Base-by-base conservation (phyloP, 2,329 filamentous ascomycete species). In the Neonectria punicea region DNA sequence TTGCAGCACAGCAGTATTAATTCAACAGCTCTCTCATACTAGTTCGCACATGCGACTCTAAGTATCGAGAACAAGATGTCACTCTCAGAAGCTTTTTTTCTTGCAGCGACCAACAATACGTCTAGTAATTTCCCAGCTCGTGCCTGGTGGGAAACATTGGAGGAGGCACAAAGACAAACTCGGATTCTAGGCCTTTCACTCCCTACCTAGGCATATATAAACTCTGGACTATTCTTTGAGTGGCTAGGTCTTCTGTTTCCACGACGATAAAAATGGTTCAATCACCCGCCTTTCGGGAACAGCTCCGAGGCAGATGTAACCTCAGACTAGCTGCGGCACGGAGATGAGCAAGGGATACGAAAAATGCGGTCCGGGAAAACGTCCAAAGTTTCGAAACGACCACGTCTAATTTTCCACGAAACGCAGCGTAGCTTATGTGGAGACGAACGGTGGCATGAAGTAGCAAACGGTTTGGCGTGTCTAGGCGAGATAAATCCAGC, bases 1-100 rank as follows among this genome's bases (percentile, higher is more conserved):
- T 30, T 54, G 58, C 60, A 50, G 59, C 36, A 2, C 53, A 34
- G n/a, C 67, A 70, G 25, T 69, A 67, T 32, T 70, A 62, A 53
- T 20, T 32, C 54, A 39, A 34, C 1, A 9, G 30, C 7, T 30
- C 8, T 30, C 30, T 8, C 43, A 10, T 22, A 5, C 16, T 14
- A 22, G 22, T 25, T 14, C 22, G 10, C 11, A 22, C 43, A 44
- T 43, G 16, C 1, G 3, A 43, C 7, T 43, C 7, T 30, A 30
- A 10, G 2, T 30, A 30, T 10, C 30, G 7, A 30, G 30, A 30
- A 30, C 9, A 30, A 30, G 8, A 30, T 2, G 30, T 30, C 30
- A 30, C 2, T 30, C 6, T 8, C 3, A 10, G 30, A 10, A 5
- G 30, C 9, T 30, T 10, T 30, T 30, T 10, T 10, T 30, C 30